Evolutionary conservation across 2,329 filamentous ascomycete species (phyloP).

Genomic region (Ophiocordyceps australis): DNA sequence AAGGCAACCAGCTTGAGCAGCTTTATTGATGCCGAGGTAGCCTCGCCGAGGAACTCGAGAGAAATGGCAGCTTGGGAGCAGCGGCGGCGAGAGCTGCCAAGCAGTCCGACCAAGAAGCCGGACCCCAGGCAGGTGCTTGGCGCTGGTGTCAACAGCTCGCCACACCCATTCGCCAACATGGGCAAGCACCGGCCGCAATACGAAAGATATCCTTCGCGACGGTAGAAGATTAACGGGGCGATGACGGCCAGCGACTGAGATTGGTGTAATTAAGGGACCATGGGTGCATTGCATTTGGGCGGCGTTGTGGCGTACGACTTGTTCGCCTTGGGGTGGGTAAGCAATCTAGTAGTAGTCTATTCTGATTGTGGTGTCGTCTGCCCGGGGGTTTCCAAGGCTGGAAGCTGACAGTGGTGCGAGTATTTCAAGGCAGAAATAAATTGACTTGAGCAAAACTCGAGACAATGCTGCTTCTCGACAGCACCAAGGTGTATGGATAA

Average conservation of each 20-base stretch:
- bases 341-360: too few relatives aligned
- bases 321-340: too few relatives aligned
- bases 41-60: slow-evolving; percentile 37
- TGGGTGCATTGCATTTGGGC: too few relatives aligned
- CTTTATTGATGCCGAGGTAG: slow-evolving; percentile 20
- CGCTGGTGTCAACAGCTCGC: slow-evolving; percentile 6
- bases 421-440: too few relatives aligned
- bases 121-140: slow-evolving; percentile 11
- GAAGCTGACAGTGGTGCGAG: too few relatives aligned
- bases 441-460: too few relatives aligned
- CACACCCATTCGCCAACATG: slow-evolving; percentile 20
- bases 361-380: too few relatives aligned
- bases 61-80: slow-evolving; percentile 44
- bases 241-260: neutral
- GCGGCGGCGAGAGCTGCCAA: slow-evolving; percentile 15
- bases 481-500: too few relatives aligned
- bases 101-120: slow-evolving; percentile 20
- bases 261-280: too few relatives aligned
- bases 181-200: slow-evolving; percentile 15
- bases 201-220: slow-evolving; percentile 22
- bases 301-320: too few relatives aligned
- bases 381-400: too few relatives aligned
- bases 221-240: slow-evolving; percentile 5
- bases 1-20: slow-evolving; percentile 52
- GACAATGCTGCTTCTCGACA: too few relatives aligned